These are phyloP conservation scores for Carpinus viminea DNA, from an alignment of 306 rosid species.

Conservation along the genomic window DNA sequence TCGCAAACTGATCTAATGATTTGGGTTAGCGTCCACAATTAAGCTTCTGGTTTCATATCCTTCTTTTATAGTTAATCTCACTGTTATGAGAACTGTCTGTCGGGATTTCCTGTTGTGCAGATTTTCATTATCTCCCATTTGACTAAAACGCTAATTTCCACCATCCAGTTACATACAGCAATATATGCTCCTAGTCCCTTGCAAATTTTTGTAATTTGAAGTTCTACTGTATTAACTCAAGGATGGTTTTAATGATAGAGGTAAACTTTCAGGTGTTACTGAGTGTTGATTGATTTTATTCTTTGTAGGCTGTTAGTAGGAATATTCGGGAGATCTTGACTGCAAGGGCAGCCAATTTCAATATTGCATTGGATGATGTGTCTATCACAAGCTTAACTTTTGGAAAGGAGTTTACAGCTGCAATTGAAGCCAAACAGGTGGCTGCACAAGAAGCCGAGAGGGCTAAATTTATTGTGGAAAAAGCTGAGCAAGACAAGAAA, in stretches of 20 bases:
- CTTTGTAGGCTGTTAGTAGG: constrained; percentile 76
- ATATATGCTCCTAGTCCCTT: background rate
- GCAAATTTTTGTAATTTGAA: background rate
- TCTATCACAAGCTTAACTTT: constrained; percentile 76
- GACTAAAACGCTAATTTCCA: background rate
- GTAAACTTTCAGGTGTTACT: background rate
- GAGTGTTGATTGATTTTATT: constrained; percentile 11
- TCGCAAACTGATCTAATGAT: background rate
- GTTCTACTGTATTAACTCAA: background rate
- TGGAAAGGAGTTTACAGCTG: constrained; percentile 84
- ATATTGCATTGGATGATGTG: constrained; percentile 86
- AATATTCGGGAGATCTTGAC: constrained; percentile 78
- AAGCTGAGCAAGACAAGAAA: constrained; percentile 91
- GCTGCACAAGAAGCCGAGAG: constrained; percentile 99
- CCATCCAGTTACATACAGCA: background rate
- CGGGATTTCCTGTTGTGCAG: background rate
- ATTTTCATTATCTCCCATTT: background rate
- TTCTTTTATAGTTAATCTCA: background rate
- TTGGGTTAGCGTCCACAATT: background rate
- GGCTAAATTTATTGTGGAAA: constrained; percentile 86
- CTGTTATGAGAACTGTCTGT: background rate
- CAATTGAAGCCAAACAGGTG: constrained; percentile 96
- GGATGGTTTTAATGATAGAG: background rate
- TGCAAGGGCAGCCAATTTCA: constrained; percentile 81
- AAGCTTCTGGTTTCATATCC: background rate